A percentile compares a stretch with the other conserved stretches of the same genome.
Conservation (phyloP, 169 alveolate genomes). For the Plasmodium chabaudi region DNA sequence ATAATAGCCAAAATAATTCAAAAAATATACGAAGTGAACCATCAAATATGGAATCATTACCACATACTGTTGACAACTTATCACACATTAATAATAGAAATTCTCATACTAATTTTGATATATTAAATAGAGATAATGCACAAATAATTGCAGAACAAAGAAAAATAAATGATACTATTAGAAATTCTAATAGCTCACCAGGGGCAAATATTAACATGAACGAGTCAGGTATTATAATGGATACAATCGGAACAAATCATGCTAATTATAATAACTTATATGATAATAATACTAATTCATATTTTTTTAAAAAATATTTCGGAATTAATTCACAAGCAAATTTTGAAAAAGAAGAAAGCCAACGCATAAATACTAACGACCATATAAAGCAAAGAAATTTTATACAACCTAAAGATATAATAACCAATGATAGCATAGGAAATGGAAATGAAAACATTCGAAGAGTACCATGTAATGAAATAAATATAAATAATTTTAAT, state of each 20-base stretch:
- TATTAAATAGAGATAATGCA: conserved; percentile 3
- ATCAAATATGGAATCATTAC: not conserved
- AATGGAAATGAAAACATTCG: no score
- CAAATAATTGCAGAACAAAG: not conserved
- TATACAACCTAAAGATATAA: not conserved
- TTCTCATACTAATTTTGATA: not conserved
- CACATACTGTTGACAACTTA: not conserved
- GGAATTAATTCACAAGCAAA: conserved; percentile 1
- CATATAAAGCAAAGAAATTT: not conserved
- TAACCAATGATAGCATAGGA: no score
- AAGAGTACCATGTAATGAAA: no score
- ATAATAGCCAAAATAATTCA: not conserved
- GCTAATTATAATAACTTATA: conserved; percentile 13
- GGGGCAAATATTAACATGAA: not conserved
- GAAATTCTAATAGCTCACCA: not conserved
- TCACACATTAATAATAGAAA: not conserved
- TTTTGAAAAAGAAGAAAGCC: conserved; percentile 29
- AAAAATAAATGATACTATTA: not conserved
- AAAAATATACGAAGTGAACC: not conserved
- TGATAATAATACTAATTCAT: conserved; percentile 26
- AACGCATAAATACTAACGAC: conserved; percentile 5
- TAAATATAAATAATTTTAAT: no score
- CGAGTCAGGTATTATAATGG: not conserved
- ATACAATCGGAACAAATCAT: not conserved
- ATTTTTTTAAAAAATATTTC: conserved; percentile 29